Percentiles rank a stretch among this genome's conserved stretches.
These are phyloP conservation scores for Paracamarosporium sp. DNA, from an alignment of 2,329 filamentous ascomycete genomes.

Conservation along the genomic window DNA sequence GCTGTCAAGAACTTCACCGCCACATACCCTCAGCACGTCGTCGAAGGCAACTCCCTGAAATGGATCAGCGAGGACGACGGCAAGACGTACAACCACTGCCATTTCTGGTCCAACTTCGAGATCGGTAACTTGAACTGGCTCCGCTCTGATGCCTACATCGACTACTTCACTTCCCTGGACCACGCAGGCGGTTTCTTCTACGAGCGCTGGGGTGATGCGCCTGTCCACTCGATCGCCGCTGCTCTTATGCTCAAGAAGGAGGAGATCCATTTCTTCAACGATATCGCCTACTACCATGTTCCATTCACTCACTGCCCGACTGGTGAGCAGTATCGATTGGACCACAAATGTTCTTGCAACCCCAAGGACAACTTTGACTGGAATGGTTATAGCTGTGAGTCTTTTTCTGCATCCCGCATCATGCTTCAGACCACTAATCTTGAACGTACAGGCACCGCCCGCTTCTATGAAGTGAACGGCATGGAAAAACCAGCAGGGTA, in stretches of 20 bases:
- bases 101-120: slow-evolving; percentile 99
- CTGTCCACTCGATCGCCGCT: slow-evolving; percentile 97
- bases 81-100: slow-evolving; percentile 94
- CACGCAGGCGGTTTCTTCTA: slow-evolving; percentile 97
- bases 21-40: slow-evolving; percentile 87
- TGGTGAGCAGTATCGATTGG: slow-evolving; percentile 79
- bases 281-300: slow-evolving; percentile 97
- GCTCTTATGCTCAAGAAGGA: slow-evolving; percentile 87
- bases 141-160: slow-evolving; percentile 83
- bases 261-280: slow-evolving; percentile 97
- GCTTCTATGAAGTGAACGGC: slow-evolving; percentile 84
- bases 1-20: slow-evolving; percentile 94
- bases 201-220: slow-evolving; percentile 97
- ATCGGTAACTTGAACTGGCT: slow-evolving; percentile 95
- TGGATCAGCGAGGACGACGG: slow-evolving; percentile 93
- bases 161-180: slow-evolving; percentile 90
- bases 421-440: slow-evolving; percentile 14
- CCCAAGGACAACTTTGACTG: slow-evolving; percentile 98
- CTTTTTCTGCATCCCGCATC: background rate
- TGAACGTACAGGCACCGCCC: slow-evolving; percentile 75
- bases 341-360: slow-evolving; percentile 93
- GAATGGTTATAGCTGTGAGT: slow-evolving; percentile 96
- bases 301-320: slow-evolving; percentile 98
- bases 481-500: slow-evolving; percentile 85
- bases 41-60: slow-evolving; percentile 81